Evolutionary conservation across 1,284 basidiomycete genomes (phyloP).

Genomic region (Puccinia horiana): DNA sequence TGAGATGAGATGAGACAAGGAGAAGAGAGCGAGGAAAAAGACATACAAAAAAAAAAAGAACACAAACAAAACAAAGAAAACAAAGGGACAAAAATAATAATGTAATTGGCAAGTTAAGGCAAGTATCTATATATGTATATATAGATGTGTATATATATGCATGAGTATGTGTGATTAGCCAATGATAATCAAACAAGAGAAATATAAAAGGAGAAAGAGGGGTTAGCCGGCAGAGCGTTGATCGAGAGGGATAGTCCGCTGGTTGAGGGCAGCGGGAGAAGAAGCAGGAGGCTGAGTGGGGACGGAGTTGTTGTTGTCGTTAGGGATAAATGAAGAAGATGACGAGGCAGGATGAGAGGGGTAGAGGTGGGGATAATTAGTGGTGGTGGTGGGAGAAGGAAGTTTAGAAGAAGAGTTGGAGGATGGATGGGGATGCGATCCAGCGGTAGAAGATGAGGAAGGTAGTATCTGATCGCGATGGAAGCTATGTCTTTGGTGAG

Average conservation of each 20-base stretch:
- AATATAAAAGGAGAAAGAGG: background rate
- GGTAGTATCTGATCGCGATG: slow-evolving; percentile 25
- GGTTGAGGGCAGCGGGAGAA: background rate
- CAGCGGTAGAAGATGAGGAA: background rate
- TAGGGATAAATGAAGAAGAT: background rate
- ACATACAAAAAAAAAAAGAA: slow-evolving; percentile 9
- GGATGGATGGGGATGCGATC: background rate
- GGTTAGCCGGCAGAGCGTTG: slow-evolving; percentile 22
- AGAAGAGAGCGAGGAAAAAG: slow-evolving; percentile 4
- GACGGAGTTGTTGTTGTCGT: background rate
- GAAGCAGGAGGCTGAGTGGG: background rate
- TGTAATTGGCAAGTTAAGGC: background rate
- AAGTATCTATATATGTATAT: slow-evolving; percentile 11
- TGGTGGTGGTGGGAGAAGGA: background rate
- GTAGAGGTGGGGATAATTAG: background rate
- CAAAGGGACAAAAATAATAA: background rate
- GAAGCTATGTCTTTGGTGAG: slow-evolving; percentile 27
- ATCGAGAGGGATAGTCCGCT: slow-evolving; percentile 15
- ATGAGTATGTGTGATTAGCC: background rate
- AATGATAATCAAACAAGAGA: slow-evolving; percentile 6
- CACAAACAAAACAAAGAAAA: slow-evolving; percentile 1
- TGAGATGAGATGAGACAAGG: background rate
- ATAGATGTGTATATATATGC: background rate
- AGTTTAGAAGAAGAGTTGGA: slow-evolving; percentile 21
- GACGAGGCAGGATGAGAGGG: background rate